Percentiles rank a stretch among this genome's conserved stretches.
Evolutionary conservation across 306 rosid species (phyloP).

Genomic region (Arachis hypogaea): DNA sequence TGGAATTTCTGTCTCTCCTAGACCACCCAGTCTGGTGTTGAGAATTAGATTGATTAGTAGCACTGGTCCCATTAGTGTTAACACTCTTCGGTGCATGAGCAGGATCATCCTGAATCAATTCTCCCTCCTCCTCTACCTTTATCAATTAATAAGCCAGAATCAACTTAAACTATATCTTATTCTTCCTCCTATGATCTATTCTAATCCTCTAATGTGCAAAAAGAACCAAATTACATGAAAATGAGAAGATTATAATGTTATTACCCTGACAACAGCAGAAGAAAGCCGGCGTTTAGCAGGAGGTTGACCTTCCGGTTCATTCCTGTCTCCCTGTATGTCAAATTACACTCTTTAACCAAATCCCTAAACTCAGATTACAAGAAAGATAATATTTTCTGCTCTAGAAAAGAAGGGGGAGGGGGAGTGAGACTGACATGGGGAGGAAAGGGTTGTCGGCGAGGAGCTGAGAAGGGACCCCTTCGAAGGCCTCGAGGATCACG

Average conservation of each 20-base stretch:
- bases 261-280: conserved; percentile 90
- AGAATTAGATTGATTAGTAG: conserved; percentile 46
- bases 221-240: background rate
- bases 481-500: conserved; percentile 98
- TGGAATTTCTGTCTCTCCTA: conserved; percentile 59
- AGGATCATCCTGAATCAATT: conserved; percentile 57
- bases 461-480: conserved; percentile 51
- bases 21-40: conserved; percentile 56
- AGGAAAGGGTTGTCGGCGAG: conserved; percentile 68
- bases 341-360: background rate
- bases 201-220: background rate
- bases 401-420: too few relatives aligned
- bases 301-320: conserved; percentile 74
- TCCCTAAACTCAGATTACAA: too few relatives aligned
- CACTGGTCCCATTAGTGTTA: conserved; percentile 37
- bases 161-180: background rate
- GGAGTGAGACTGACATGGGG: conserved; percentile 54
- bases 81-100: conserved; percentile 54
- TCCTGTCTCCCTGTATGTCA: conserved; percentile 58
- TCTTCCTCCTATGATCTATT: background rate
- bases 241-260: background rate
- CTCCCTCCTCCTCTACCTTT: conserved; percentile 88
- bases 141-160: background rate
- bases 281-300: conserved; percentile 78
- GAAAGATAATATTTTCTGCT: background rate